These are phyloP conservation scores for Talaromyces wortmannii DNA, from an alignment of 495 filamentous ascomycete genomes.

Conservation along the genomic window DNA sequence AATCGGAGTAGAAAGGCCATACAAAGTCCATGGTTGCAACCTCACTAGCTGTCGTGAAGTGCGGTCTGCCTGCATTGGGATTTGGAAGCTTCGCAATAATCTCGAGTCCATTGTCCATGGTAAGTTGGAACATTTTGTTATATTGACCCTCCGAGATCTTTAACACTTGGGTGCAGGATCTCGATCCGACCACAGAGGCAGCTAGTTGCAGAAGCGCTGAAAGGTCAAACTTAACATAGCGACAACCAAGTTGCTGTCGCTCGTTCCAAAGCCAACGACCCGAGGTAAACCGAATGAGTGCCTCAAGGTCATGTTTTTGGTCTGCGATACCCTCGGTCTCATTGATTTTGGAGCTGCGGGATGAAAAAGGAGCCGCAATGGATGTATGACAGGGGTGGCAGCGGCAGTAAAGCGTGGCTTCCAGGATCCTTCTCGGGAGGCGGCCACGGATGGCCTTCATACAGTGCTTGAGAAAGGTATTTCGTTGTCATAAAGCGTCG, in stretches of 20 bases:
- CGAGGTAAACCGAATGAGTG: conserved; percentile 15
- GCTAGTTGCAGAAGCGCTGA: conserved; percentile 14
- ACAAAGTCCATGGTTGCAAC: conserved; percentile 38
- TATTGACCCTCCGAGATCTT: conserved; percentile 30
- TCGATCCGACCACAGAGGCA: conserved; percentile 14
- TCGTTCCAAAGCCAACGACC: conserved; percentile 21
- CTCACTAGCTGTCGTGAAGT: conserved; percentile 29
- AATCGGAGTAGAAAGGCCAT: conserved; percentile 6
- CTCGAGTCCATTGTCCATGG: conserved; percentile 33
- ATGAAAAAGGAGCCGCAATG: conserved; percentile 2
- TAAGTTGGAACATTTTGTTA: conserved; percentile 32
- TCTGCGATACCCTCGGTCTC: conserved; percentile 4
- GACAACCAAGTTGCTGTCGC: conserved; percentile 15
- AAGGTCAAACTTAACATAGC: conserved; percentile 18
- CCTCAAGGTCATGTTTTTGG: conserved; percentile 10
- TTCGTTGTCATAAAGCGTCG: conserved; percentile 20
- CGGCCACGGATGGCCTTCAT: not conserved
- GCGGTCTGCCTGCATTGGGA: conserved; percentile 28
- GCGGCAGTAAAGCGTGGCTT: not conserved
- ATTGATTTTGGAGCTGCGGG: not conserved
- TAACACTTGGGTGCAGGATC: conserved; percentile 13
- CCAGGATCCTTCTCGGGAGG: not conserved
- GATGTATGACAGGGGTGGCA: not conserved
- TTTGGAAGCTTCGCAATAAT: conserved; percentile 29
- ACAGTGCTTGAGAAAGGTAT: not conserved